A percentile compares a stretch with the other conserved stretches of the same genome.
Conservation (phyloP, 2,329 filamentous ascomycete species). For the Beauveria sp. region DNA sequence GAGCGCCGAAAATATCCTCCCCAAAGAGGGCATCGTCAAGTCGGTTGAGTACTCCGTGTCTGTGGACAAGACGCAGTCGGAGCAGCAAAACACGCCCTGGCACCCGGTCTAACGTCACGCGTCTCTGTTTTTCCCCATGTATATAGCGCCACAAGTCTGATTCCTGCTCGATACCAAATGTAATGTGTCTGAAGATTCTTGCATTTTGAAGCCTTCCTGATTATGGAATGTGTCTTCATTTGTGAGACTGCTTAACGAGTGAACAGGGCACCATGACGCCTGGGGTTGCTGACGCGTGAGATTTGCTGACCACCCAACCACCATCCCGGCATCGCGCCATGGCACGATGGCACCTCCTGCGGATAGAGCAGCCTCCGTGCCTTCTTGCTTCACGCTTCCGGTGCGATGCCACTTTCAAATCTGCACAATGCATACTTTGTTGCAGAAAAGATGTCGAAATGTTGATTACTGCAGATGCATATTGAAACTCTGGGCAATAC, state of each 20-base stretch:
- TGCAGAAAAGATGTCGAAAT: no score
- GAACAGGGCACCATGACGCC: background rate
- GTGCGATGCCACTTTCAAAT: no score
- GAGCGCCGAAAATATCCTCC: constrained; percentile 33
- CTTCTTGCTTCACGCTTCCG: no score
- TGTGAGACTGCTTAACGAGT: background rate
- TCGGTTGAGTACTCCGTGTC: constrained; percentile 34
- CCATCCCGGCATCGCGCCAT: background rate
- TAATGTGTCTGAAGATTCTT: background rate
- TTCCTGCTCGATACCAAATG: background rate
- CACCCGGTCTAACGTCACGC: constrained; percentile 3
- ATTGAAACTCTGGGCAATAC: no score
- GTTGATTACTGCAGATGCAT: no score
- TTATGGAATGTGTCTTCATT: background rate
- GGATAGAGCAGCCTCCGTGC: background rate
- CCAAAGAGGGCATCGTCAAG: constrained; percentile 29
- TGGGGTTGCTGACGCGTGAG: background rate
- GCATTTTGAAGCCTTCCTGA: background rate
- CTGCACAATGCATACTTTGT: background rate
- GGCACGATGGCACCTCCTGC: background rate
- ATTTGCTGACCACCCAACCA: constrained; percentile 3
- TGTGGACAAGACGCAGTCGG: constrained; percentile 20
- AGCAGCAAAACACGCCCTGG: constrained; percentile 6
- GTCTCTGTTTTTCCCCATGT: background rate
- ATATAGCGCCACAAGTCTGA: background rate